Conservation (phyloP, 768 basidiomycete genomes). For the Xerocomellus amylosporus region DNA sequence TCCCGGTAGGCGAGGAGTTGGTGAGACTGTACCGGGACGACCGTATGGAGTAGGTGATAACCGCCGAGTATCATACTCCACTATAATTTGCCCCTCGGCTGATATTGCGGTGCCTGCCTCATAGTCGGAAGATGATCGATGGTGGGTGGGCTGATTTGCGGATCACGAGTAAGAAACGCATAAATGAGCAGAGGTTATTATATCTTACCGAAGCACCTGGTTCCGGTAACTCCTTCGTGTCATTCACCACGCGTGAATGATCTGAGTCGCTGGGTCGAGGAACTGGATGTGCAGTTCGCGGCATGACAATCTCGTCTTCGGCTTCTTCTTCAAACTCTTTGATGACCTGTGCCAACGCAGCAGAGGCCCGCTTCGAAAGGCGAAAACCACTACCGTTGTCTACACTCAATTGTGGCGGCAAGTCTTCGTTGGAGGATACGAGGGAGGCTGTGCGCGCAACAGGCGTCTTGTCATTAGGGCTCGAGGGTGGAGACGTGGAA, state of each 20-base stretch:
- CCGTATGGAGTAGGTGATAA: constrained; percentile 58
- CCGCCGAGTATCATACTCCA: constrained; percentile 50
- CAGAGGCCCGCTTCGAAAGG: constrained; percentile 56
- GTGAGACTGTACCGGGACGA: constrained; percentile 50
- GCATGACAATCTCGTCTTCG: constrained; percentile 77
- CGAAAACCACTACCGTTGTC: constrained; percentile 16
- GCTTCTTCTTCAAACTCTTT: constrained; percentile 71
- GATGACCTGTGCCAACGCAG: constrained; percentile 74
- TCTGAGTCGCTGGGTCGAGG: constrained; percentile 36
- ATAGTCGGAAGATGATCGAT: constrained; percentile 40
- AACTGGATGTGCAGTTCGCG: constrained; percentile 52
- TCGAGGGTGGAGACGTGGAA: constrained; percentile 41
- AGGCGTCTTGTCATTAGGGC: constrained; percentile 40
- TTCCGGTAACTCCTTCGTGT: constrained; percentile 19
- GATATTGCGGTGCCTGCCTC: constrained; percentile 73
- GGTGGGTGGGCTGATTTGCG: constrained; percentile 23
- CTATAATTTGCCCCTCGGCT: constrained; percentile 51
- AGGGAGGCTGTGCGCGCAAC: constrained; percentile 44
- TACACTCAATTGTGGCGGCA: constrained; percentile 15
- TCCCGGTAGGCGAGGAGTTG: constrained; percentile 62
- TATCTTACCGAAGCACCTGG: constrained; percentile 26
- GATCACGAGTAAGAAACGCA: constrained; percentile 19
- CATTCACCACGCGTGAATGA: constrained; percentile 19
- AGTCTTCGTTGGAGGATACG: constrained; percentile 35
- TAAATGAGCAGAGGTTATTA: constrained; percentile 4